Base-by-base conservation (phyloP, 1,284 basidiomycete genomes). In the Ganoderma leucocontextum region DNA sequence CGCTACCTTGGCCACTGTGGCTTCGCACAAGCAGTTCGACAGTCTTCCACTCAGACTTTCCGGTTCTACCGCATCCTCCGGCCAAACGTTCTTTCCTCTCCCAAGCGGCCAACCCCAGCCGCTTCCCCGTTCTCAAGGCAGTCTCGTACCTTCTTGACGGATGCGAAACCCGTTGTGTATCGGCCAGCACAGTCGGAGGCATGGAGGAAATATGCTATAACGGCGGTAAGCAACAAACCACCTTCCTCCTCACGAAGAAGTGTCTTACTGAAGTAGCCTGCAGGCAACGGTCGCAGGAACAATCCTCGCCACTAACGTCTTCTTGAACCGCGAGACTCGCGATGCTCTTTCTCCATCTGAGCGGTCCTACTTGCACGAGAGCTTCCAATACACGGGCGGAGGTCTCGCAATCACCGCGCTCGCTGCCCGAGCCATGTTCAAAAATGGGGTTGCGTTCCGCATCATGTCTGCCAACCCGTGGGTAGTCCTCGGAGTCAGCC, bases 391-490 rank as follows among this genome's bases (percentile, higher is more conserved):
- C 75, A 95, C 95, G 9, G 95, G 92, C 25, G 93, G 86, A 63
- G 95, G 95, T 6, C 86, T 97, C 29, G 85, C 85, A 2, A 79
- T 95, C 35, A 95, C 94, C 1, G 95, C 93, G 1, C 78, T 90
- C 22, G 89, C 88, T n/a, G 95, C 95, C 1, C 88, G 94, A 35
- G 82, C 87, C 53, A 84, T 97, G 78, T 95, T 96, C 82, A 87
- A 81, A 70, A 90, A 88, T 60, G 95, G 95, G 0, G 78, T 89
- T 65, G 90, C 92, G 10, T 89, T 89, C 80, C 86, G 92, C 59
- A 82, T 97, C 63, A 96, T 97, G 95, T 82, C 91, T 4, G 87
- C 91, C 12, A 97, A 96, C 80, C 95, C 95, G 63, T 97, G 92
- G 95, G 80, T 94, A 44, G 93, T 96, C 4, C 87, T 96, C 41